These are phyloP conservation scores for Wakefieldia striispora DNA, from an alignment of 768 basidiomycete species.

Conservation along the genomic window DNA sequence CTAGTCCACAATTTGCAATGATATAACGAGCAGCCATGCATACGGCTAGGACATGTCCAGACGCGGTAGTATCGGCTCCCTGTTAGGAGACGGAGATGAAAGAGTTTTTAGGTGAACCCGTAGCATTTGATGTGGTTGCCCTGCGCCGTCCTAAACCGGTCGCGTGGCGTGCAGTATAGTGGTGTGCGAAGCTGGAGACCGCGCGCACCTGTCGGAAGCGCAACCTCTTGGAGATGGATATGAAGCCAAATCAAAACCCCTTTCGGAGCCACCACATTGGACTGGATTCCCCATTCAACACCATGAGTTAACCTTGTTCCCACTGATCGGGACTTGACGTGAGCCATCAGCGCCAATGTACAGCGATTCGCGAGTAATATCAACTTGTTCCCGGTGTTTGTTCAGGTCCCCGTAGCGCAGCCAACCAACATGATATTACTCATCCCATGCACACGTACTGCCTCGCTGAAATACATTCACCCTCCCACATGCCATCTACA, in stretches of 20 bases:
- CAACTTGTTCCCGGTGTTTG: constrained; percentile 6
- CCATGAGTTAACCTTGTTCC: constrained; percentile 34
- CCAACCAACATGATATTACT: not conserved
- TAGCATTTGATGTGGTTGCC: constrained; percentile 7
- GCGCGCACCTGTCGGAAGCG: constrained; percentile 16
- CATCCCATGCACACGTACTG: not conserved
- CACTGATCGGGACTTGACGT: constrained; percentile 22
- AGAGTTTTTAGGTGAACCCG: constrained; percentile 11
- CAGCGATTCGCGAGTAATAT: constrained; percentile 9
- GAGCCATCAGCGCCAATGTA: constrained; percentile 7
- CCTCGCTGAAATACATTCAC: not conserved
- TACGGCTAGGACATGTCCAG: not conserved
- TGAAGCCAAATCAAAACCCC: constrained; percentile 5
- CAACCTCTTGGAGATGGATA: not conserved
- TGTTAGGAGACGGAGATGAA: constrained; percentile 27
- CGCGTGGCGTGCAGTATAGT: constrained; percentile 8
- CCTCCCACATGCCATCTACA: constrained; percentile 2
- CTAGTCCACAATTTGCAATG: constrained; percentile 23
- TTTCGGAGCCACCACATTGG: constrained; percentile 14
- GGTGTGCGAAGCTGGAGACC: constrained; percentile 2
- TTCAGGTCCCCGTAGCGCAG: constrained; percentile 22
- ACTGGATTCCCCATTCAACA: constrained; percentile 19
- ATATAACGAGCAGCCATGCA: constrained; percentile 1
- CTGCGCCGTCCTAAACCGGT: constrained; percentile 20
- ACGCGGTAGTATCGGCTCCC: constrained; percentile 14